Evolutionary conservation across 75 land plant genomes (phyloP), one percentile per base, ranked within the genome.

Genomic region (Pinus taeda): DNA sequence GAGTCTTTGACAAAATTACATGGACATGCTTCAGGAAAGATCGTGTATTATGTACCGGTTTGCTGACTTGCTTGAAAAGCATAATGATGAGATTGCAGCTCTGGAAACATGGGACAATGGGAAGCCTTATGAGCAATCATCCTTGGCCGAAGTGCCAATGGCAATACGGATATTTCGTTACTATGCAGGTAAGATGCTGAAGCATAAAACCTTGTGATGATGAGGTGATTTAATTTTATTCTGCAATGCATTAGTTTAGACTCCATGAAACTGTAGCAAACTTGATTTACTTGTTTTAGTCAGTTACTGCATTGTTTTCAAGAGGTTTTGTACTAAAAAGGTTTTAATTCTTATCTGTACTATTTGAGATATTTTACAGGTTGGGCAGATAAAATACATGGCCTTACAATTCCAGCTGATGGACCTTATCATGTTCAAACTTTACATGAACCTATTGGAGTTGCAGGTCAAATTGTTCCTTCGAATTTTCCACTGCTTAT

Each of bases 71-170:
- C 71, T 95, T 39, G 98, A 97, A 66, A 85, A 97, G 80, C 92
- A 95, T 74, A 91, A 66, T 56, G 92, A 92, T 53, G 98, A 97
- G 74, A 75, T 97, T 56, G 89, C 92, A 36, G 88, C 93, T 33
- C 59, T 97, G 14, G 99, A 97, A 81, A 87, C 93, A 15, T 83
- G 94, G 87, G 95, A 97, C 58, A 90, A 81, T 84, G 99, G 99
- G 57, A 97, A 97, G 80, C 90, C 98, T 21, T 88, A 83, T 67
- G 86, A 79, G 71, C 95, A 96, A 76, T 76, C 93, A 57, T 64
- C 84, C 24, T 57, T 56, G 8, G 71, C 36, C 37, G 99, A 96
- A 79, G 20, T 96, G 20, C 99, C 99, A 11, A 37, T 80, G 83
- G 76, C 86, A 24, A 74, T 65, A 0, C 82, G 97, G 39, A 26